Conservation (phyloP, 495 filamentous ascomycete species). For the Penicillium taxi region DNA sequence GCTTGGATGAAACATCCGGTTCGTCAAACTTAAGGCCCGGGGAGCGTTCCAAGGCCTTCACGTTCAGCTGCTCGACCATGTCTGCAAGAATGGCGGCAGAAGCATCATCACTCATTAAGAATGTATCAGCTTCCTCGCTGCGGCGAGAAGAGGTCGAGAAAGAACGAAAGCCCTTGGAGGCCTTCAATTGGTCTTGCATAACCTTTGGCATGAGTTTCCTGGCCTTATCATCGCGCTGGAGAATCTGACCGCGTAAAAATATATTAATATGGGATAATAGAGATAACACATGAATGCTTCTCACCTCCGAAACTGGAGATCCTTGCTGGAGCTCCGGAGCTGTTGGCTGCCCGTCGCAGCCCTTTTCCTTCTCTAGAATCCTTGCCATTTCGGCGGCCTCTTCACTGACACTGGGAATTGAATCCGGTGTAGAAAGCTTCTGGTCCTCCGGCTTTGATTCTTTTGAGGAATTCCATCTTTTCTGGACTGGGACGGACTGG, state of each 20-base stretch:
- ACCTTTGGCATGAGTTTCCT: conserved; percentile 61
- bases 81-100: conserved; percentile 30
- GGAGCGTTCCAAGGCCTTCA: conserved; percentile 21
- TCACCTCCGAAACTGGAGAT: conserved; percentile 57
- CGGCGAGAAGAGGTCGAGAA: conserved; percentile 49
- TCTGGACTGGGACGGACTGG: conserved; percentile 18
- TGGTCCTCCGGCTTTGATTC: conserved; percentile 29
- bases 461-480: conserved; percentile 41
- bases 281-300: conserved; percentile 11
- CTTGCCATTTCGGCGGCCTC: conserved; percentile 52
- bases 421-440: conserved; percentile 45
- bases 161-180: conserved; percentile 42
- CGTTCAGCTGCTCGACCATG: conserved; percentile 33
- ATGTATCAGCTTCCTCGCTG: conserved; percentile 20
- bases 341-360: conserved; percentile 37
- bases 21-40: conserved; percentile 66
- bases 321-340: conserved; percentile 59
- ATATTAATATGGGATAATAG: not conserved
- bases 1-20: conserved; percentile 56
- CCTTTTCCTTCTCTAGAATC: conserved; percentile 40
- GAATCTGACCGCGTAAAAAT: conserved; percentile 39
- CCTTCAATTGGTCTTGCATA: conserved; percentile 50
- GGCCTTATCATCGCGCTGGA: conserved; percentile 54
- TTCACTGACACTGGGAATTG: conserved; percentile 54
- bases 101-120: conserved; percentile 14